These are phyloP conservation scores for Immersiporthe knoxdaviesiana DNA, from an alignment of 2,329 filamentous ascomycete species.

Conservation along the genomic window DNA sequence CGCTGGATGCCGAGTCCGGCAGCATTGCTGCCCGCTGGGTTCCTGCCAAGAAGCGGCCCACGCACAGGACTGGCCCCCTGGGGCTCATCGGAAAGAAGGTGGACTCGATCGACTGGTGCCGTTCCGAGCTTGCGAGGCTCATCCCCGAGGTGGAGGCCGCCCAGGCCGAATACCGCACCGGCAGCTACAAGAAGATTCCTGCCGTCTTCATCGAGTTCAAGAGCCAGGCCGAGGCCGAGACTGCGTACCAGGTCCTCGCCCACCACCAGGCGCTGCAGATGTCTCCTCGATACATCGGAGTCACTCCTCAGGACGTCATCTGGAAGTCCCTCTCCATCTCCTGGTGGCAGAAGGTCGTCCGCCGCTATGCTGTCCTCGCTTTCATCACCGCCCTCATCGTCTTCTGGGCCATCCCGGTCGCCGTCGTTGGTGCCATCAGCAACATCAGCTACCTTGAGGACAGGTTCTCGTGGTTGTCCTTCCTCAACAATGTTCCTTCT, in stretches of 20 bases:
- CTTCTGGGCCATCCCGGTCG: constrained; percentile 81
- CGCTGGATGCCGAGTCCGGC: constrained; percentile 68
- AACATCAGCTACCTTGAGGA: constrained; percentile 74
- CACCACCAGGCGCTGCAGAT: constrained; percentile 89
- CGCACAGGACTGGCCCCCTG: constrained; percentile 71
- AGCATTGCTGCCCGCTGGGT: constrained; percentile 76
- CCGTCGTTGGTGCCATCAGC: constrained; percentile 81
- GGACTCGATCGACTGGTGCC: constrained; percentile 91
- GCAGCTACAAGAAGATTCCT: constrained; percentile 67
- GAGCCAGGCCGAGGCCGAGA: constrained; percentile 80
- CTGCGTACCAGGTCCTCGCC: constrained; percentile 82
- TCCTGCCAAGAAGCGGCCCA: constrained; percentile 71
- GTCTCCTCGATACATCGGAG: constrained; percentile 81
- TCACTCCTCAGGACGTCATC: constrained; percentile 81
- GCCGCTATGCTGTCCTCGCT: constrained; percentile 68
- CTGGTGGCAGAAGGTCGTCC: constrained; percentile 83
- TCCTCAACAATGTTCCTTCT: constrained; percentile 70
- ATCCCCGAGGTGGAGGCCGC: constrained; percentile 71
- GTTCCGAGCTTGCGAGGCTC: constrained; percentile 74
- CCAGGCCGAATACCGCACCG: constrained; percentile 68
- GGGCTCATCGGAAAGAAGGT: constrained; percentile 82
- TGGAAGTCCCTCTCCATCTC: constrained; percentile 84
- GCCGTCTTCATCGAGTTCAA: constrained; percentile 92
- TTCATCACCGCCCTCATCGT: constrained; percentile 79
- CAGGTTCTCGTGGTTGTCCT: constrained; percentile 51